Percentiles rank a stretch among this genome's conserved stretches.
Conservation (phyloP, 1,139 yeast genomes). For the Pichia sp. region DNA sequence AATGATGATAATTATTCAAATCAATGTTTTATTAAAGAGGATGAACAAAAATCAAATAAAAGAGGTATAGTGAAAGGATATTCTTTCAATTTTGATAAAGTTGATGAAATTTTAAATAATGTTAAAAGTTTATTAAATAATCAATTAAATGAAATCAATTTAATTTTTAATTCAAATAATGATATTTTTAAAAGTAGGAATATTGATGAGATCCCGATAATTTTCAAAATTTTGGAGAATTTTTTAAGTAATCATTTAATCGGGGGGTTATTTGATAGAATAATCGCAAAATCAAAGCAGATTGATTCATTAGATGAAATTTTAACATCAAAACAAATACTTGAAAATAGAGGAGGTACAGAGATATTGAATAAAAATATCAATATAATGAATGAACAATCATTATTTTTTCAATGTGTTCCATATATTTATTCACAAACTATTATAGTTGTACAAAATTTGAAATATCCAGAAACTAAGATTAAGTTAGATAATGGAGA, state of each 20-base stretch:
- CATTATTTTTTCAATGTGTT: slow-evolving; percentile 30
- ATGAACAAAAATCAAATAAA: slow-evolving; percentile 7
- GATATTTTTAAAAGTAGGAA: neutral
- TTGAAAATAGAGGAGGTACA: slow-evolving; percentile 10
- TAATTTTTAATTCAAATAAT: slow-evolving; percentile 27
- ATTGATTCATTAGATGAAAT: slow-evolving; percentile 32
- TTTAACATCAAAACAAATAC: slow-evolving; percentile 10
- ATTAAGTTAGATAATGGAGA: slow-evolving; percentile 5
- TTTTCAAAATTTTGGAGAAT: slow-evolving; percentile 28
- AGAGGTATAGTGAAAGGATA: slow-evolving; percentile 28
- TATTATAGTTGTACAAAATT: slow-evolving; percentile 17
- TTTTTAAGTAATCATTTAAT: slow-evolving; percentile 29
- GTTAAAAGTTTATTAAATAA: slow-evolving; percentile 18
- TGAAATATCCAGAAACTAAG: slow-evolving; percentile 26
- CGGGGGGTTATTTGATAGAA: slow-evolving; percentile 29
- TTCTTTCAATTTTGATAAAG: slow-evolving; percentile 19
- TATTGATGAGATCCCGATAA: slow-evolving; percentile 29
- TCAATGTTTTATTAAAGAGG: slow-evolving; percentile 11
- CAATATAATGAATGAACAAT: slow-evolving; percentile 28
- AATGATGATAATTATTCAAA: slow-evolving; percentile 18
- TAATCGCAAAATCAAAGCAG: slow-evolving; percentile 31
- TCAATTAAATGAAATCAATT: slow-evolving; percentile 24
- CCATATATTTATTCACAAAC: slow-evolving; percentile 28
- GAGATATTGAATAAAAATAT: slow-evolving; percentile 20
- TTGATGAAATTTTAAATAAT: slow-evolving; percentile 24